phyloP scores from a whole-genome alignment of 2,329 filamentous ascomycete genomes.

The Balansia obtecta region DNA sequence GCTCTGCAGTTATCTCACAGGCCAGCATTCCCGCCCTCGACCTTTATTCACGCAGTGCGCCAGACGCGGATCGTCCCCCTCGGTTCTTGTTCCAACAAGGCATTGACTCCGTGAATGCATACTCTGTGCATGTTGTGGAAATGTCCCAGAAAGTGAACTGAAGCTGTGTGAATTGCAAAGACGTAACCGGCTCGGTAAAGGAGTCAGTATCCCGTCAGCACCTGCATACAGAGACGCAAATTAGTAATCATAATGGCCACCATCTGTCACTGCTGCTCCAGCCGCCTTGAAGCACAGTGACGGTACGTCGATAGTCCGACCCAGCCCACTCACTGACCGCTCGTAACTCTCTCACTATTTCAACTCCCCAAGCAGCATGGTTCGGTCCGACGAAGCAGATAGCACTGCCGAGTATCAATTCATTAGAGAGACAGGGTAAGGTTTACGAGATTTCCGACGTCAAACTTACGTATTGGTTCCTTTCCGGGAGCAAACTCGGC shows the following conservation, averaged over 20 bases:
- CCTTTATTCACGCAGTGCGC: too few relatives aligned
- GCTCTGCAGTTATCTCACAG: too few relatives aligned
- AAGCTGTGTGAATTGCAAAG: not conserved
- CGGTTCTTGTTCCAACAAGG: too few relatives aligned
- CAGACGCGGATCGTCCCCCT: too few relatives aligned
- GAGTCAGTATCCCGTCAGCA: too few relatives aligned
- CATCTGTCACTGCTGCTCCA: not conserved
- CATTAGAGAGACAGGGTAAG: not conserved
- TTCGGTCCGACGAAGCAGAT: conserved; percentile 82
- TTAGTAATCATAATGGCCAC: not conserved
- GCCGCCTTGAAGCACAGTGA: not conserved
- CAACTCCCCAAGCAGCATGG: conserved; percentile 71
- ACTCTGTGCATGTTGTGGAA: too few relatives aligned
- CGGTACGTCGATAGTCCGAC: not conserved
- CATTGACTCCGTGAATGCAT: too few relatives aligned
- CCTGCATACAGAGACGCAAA: too few relatives aligned
- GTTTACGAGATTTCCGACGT: not conserved
- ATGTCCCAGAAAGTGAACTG: not conserved
- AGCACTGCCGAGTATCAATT: conserved; percentile 50
- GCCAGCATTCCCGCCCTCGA: too few relatives aligned
- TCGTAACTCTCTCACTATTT: conserved; percentile 23
- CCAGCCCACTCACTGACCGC: not conserved
- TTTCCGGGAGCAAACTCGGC: conserved; percentile 77
- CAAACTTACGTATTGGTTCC: conserved; percentile 72
- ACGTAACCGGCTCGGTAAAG: not conserved